Evolutionary conservation across 2,329 filamentous ascomycete genomes (phyloP), one percentile per base, ranked within the genome.

Genomic region (Aureobasidium uvarum): DNA sequence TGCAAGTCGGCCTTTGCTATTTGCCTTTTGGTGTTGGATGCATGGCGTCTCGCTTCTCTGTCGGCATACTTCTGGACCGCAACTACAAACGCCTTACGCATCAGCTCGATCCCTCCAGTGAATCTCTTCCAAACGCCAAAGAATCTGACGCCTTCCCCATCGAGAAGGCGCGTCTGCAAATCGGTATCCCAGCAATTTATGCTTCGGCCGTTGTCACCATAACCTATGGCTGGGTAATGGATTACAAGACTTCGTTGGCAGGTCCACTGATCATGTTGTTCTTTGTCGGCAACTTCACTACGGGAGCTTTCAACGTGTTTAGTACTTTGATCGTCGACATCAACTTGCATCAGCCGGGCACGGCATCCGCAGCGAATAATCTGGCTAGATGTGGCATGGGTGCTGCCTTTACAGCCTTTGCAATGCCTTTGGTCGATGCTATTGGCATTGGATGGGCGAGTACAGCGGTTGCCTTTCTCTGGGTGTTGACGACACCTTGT

Each of bases 61-160:
- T 73, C 39, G 88, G 90, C 7, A 79, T 81, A 2, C 69, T 86
- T 1, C 81, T 90, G 45, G 89, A 91, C 75, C 86, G 84, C 80
- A 92, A 92, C 74, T 96, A 90, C 74, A 81, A 85, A 10, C 84
- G 89, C 45, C 83, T 86, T 56, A 89, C 90, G 1, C 81, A 79
- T 55, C 81, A 82, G 38, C 78, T 88, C 81, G 81, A 5, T 77
- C 85, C 28, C 4, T 25, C 43, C 23, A 10, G 46, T 10, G 23
- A 28, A 31, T 28, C 25, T 4, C 8, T 14, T 10, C 5, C 23
- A 23, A 62, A 18, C 16, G 20, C 25, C 31, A 50, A 80, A 36
- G 80, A 84, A 63, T 72, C 86, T 16, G 70, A 71, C 5, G 72
- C 79, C 39, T 85, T 85, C 66, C 79, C 83, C 0, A 80, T 86